Base-by-base conservation (phyloP, 352 stramenopile species). In the Globisporangium cystogenes region DNA sequence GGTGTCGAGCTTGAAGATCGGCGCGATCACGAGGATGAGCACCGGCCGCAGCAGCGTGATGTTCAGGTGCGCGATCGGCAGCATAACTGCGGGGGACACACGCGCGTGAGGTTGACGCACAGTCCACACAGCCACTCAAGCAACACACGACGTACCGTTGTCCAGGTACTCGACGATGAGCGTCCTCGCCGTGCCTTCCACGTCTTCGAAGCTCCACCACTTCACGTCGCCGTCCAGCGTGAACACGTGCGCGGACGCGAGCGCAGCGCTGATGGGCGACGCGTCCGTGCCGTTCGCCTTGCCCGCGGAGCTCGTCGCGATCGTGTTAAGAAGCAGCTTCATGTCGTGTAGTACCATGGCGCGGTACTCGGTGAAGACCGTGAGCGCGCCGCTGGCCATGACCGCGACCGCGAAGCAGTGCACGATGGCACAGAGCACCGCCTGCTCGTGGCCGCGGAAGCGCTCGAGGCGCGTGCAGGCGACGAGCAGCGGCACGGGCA, bases 1-100 rank as follows among this genome's bases (percentile, higher is more conserved):
- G 12, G 82, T 66, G 47, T 87, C 74, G 14, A 92, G 61, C 54
- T 90, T 88, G 59, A 92, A 87, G 46, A 92, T 62, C 4, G 79
- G 81, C 3, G 75, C 53, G 42, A 84, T 62, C 2, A 87, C 67
- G 5, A 90, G 51, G 20, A 92, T 63, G 15, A 92, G 49, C 44
- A 90, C 23, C 14, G 79, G 78, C 0, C 82, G 79, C 16, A 90
- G 33, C 43, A 92, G 27, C 54, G 80, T 90, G 29, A 83, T 71
- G 46, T 90, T 90, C 36, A 90, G 48, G 31, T 86, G 66, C 1
- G 64, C 64, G 49, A 89, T 86, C 16, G 81, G 81, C n/a, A 91
- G 53, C 1, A 86, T 60, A 27, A 90, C 76, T 66, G 39, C 8
- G 43, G 15, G 21, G n/a, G n/a, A n/a, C n/a, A n/a, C n/a, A n/a